Base-by-base conservation (phyloP, 768 basidiomycete species). In the Boletales sp. region DNA sequence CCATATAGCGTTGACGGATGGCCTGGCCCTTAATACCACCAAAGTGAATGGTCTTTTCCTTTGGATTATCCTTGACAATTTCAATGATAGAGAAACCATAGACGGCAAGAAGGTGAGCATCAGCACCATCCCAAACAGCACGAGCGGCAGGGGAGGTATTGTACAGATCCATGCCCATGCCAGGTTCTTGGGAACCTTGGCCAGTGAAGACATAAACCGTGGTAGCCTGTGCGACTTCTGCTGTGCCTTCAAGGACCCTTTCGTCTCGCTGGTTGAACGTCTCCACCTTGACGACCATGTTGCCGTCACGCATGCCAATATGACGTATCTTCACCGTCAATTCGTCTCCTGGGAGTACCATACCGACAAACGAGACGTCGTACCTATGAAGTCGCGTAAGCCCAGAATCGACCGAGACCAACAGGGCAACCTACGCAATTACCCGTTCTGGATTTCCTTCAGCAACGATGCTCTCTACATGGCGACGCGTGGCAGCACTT, bases 101-200 rank as follows among this genome's bases (percentile, higher is more conserved):
- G 5, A 94, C 92, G 25, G 90, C 86, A 41, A 88, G 86, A 44
- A 99, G 76, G 67, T 99, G 95, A 39, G 84, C 81, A 62, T 99
- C 94, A 45, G 95, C 95, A 43, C 86, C 85, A 51, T 98, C 95
- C 96, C 96, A 99, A 46, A 98, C 94, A 37, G 92, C 87, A 54
- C 90, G 89, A 48, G 96, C 96, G 17, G 94, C 93, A 39, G 93
- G 87, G 5, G 94, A 97, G 56, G 70, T 81, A 65, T 83, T 87
- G 79, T 97, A 99, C 2, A 99, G 81, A 57, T 97, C 94, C 94
- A 99, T 98, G 17, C 96, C 96, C 96, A 99, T 98, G 17, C 95
- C 93, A 41, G 86, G 85, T 70, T 98, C 95, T 67, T 98, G 95
- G 7, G 94, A 97, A 48, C 95, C 95, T 67, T 98, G 95, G 30